Conservation (phyloP, 257 asterid species). For the Linderniella brevidens region DNA sequence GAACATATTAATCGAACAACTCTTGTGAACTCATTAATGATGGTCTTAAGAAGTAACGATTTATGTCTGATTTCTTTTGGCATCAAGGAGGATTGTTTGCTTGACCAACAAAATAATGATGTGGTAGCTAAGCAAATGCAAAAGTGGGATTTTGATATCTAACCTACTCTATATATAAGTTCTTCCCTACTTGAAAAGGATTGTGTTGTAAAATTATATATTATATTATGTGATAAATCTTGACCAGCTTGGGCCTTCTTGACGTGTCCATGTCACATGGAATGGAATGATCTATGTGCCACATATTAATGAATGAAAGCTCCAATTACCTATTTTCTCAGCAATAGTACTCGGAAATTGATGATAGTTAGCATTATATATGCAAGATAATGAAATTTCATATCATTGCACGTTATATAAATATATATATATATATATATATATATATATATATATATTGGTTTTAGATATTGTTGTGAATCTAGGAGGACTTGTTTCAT, state of each 20-base stretch:
- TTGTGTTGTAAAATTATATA: slow-evolving; percentile 4
- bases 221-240: neutral
- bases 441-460: neutral
- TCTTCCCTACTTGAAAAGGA: slow-evolving; percentile 11
- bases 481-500: too few species aligned
- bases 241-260: too few species aligned
- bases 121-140: too few species aligned
- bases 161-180: slow-evolving; percentile 13
- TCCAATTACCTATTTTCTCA: slow-evolving; percentile 22
- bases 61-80: neutral
- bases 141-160: slow-evolving; percentile 7
- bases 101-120: neutral
- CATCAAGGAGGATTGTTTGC: neutral
- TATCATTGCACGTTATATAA: too few species aligned
- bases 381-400: too few species aligned
- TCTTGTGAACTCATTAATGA: neutral
- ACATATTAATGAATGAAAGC: slow-evolving; percentile 19
- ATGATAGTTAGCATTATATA: slow-evolving; percentile 4
- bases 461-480: too few species aligned
- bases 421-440: neutral
- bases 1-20: neutral
- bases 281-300: slow-evolving; percentile 1
- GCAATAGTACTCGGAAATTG: slow-evolving; percentile 9
- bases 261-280: slow-evolving; percentile 15
- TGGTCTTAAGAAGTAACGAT: neutral